Base-by-base conservation (phyloP, 495 filamentous ascomycete genomes). In the Amorphotheca resinae region DNA sequence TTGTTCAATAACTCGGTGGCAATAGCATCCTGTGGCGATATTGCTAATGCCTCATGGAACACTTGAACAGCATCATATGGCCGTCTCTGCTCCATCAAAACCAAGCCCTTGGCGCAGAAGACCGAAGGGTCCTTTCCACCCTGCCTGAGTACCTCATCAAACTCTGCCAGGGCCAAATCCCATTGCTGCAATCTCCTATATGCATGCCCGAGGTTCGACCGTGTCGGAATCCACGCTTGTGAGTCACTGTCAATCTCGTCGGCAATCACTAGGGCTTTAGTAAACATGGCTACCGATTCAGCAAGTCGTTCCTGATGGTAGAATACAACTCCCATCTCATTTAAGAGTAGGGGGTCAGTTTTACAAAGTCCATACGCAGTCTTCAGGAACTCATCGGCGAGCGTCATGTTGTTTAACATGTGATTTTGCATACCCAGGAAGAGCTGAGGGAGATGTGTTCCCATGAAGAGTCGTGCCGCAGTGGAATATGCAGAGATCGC, bases 401-500 rank as follows among this genome's bases (percentile, higher is more conserved):
- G 69, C 1, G 79, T 81, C 77, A 95, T 83, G 55, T 99, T 93
- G 60, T 93, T 91, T 54, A 96, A 69, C 36, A 87, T 84, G 33
- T 95, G 76, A 60, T 96, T 91, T 62, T 99, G 91, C 91, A 99
- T 99, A 6, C 91, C 91, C 6, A 99, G 65, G 61, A 95, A 99
- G 4, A 99, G 79, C 54, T 95, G 87, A 1, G 91, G 91, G 0
- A 99, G 73, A 55, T 99, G 91, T 1, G 89, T 96, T 30, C 91
- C 91, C 62, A 94, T 89, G 66, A 99, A 99, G 1, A 99, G 68
- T 21, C 93, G 73, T 9, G 89, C 91, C 0, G 91, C 91, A 11
- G 91, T 99, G 28, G 84, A 91, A 67, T 99, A 99, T 5, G 93
- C 91, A 12, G 89, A 88, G 48, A 99, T 94, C 40, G 91, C 91